A percentile compares a stretch with the other conserved stretches of the same genome.
Evolutionary conservation across 805 yeast species (phyloP).

Genomic region (Ogataea populi-albae): DNA sequence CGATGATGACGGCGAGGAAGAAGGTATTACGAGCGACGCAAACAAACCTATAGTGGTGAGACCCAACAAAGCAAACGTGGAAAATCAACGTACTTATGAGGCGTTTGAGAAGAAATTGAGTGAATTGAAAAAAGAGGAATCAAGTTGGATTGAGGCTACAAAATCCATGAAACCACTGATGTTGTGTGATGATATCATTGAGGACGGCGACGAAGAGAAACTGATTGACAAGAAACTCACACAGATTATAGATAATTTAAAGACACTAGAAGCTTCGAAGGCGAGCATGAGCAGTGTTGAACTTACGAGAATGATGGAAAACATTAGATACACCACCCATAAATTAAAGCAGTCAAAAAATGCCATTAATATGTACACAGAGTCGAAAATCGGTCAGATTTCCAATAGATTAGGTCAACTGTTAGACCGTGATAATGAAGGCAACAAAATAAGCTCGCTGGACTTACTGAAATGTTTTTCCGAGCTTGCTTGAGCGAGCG

Average conservation of each 20-base stretch:
- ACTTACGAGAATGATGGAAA: constrained; percentile 32
- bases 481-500: constrained; percentile 8
- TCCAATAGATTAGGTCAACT: constrained; percentile 21
- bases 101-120: constrained; percentile 43
- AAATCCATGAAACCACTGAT: constrained; percentile 9
- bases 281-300: constrained; percentile 8
- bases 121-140: constrained; percentile 44
- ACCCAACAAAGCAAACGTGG: constrained; percentile 60
- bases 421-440: constrained; percentile 20
- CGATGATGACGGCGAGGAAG: constrained; percentile 26
- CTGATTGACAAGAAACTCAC: constrained; percentile 14
- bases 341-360: constrained; percentile 25
- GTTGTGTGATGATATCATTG: constrained; percentile 11
- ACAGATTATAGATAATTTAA: constrained; percentile 15
- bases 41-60: constrained; percentile 33
- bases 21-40: constrained; percentile 22
- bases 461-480: constrained; percentile 36
- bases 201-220: constrained; percentile 4
- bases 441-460: constrained; percentile 29
- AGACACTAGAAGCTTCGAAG: constrained; percentile 10
- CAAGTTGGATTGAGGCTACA: constrained; percentile 38
- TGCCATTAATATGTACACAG: constrained; percentile 19
- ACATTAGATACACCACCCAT: constrained; percentile 32
- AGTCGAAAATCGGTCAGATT: constrained; percentile 19
- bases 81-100: constrained; percentile 47